Percentiles rank a stretch among this genome's conserved stretches.
phyloP scores from a whole-genome alignment of 2,329 filamentous ascomycete species.

The Blumeria graminis region DNA sequence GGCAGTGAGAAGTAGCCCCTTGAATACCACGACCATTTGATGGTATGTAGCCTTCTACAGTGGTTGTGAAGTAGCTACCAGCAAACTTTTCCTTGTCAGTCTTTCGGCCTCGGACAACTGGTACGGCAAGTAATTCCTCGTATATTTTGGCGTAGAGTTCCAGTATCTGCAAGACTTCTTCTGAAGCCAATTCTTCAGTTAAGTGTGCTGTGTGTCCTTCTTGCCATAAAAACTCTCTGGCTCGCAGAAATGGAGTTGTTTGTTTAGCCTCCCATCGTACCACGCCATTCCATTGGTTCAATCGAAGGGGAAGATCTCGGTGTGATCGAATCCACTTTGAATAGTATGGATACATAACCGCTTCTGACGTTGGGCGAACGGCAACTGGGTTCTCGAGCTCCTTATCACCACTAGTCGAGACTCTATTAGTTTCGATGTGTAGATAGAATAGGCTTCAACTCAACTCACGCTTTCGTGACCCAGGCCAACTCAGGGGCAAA shows the following conservation, averaged over 20 bases:
- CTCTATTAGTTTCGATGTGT: conserved; percentile 10
- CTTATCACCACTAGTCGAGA: conserved; percentile 46
- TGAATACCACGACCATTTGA: conserved; percentile 91
- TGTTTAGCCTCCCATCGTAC: conserved; percentile 97
- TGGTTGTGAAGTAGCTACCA: conserved; percentile 88
- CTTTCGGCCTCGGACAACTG: conserved; percentile 78
- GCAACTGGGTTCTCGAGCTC: conserved; percentile 63
- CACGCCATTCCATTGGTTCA: conserved; percentile 94
- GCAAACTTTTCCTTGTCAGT: conserved; percentile 98
- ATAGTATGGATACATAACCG: conserved; percentile 90
- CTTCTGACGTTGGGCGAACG: conserved; percentile 44
- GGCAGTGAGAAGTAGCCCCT: conserved; percentile 68
- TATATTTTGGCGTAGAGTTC: conserved; percentile 85
- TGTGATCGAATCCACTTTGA: conserved; percentile 93
- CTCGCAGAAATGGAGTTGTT: conserved; percentile 63
- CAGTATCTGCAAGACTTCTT: conserved; percentile 80
- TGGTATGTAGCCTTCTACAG: conserved; percentile 89
- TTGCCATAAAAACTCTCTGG: conserved; percentile 93
- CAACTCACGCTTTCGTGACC: conserved; percentile 54
- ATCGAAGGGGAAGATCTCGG: conserved; percentile 72
- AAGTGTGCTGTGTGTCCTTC: conserved; percentile 66
- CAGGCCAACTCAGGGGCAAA: conserved; percentile 83
- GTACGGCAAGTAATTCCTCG: conserved; percentile 79
- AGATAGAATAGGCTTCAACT: conserved; percentile 7
- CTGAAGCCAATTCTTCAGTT: conserved; percentile 54